A percentile compares a stretch with the other conserved stretches of the same genome.
Conservation (phyloP, 768 basidiomycete species). For the Piloderma croceum region DNA sequence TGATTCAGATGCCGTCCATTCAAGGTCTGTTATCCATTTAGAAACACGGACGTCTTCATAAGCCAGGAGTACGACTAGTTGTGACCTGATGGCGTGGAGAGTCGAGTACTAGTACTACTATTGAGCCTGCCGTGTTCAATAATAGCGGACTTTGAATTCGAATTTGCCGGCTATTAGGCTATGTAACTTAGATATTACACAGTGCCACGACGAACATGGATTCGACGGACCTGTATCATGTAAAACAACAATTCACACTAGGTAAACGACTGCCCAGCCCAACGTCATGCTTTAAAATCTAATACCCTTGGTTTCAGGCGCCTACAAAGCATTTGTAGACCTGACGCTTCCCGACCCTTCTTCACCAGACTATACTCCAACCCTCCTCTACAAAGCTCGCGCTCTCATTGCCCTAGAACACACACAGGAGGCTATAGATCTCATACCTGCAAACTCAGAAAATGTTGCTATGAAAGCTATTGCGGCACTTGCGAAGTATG, state of each 20-base stretch:
- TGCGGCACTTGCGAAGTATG: slow-evolving; percentile 66
- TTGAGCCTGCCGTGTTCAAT: no score
- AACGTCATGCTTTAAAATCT: not conserved
- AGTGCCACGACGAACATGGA: no score
- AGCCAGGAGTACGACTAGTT: no score
- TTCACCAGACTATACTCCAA: slow-evolving; percentile 59
- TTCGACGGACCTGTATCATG: slow-evolving; percentile 58
- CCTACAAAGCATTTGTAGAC: slow-evolving; percentile 58
- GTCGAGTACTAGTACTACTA: no score
- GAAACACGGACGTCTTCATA: no score
- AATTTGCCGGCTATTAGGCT: no score
- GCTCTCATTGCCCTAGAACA: slow-evolving; percentile 68
- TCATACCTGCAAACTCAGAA: slow-evolving; percentile 54
- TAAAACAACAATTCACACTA: slow-evolving; percentile 73
- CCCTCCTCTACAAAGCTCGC: slow-evolving; percentile 73
- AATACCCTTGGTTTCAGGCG: slow-evolving; percentile 36
- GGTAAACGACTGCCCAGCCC: slow-evolving; percentile 32
- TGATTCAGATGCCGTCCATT: no score
- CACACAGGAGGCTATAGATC: slow-evolving; percentile 46
- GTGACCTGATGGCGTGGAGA: no score
- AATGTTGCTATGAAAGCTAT: slow-evolving; percentile 68
- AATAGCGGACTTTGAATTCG: no score
- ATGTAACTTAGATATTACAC: no score
- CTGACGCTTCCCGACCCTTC: slow-evolving; percentile 51
- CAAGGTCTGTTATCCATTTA: no score